These are phyloP conservation scores for Xylaria sp. DNA, from an alignment of 2,329 filamentous ascomycete genomes.

Conservation along the genomic window DNA sequence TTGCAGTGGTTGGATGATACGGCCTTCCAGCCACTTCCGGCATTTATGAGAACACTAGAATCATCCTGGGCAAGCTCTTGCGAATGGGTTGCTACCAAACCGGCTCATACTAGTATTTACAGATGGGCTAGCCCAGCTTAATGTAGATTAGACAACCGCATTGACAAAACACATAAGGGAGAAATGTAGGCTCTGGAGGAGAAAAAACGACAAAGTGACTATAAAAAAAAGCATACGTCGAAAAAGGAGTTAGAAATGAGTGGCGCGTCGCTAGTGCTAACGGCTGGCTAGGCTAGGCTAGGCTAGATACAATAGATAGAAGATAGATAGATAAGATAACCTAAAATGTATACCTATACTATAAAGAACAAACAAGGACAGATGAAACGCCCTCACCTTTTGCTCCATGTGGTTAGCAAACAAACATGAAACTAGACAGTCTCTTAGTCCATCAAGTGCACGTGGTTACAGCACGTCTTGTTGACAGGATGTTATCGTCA, in stretches of 20 bases:
- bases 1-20: slow-evolving; percentile 19
- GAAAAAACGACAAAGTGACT: not conserved
- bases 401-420: not conserved
- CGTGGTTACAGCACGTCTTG: not conserved
- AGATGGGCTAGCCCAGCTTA: not conserved
- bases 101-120: not conserved
- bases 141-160: not conserved
- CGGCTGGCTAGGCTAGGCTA: no score
- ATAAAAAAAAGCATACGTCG: no score
- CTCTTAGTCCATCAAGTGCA: not conserved
- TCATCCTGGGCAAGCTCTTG: slow-evolving; percentile 9
- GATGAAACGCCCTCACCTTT: not conserved
- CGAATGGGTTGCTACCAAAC: slow-evolving; percentile 16
- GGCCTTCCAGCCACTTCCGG: slow-evolving; percentile 24
- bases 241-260: no score
- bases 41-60: slow-evolving; percentile 20
- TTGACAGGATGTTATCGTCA: no score
- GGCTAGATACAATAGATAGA: no score
- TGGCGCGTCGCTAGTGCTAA: no score
- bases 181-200: not conserved
- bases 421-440: not conserved
- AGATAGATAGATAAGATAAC: no score
- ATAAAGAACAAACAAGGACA: no score
- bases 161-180: not conserved
- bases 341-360: no score